A percentile compares a stretch with the other conserved stretches of the same genome.
These are phyloP conservation scores for Daldinia decipiens DNA, from an alignment of 495 filamentous ascomycete genomes.

Conservation along the genomic window DNA sequence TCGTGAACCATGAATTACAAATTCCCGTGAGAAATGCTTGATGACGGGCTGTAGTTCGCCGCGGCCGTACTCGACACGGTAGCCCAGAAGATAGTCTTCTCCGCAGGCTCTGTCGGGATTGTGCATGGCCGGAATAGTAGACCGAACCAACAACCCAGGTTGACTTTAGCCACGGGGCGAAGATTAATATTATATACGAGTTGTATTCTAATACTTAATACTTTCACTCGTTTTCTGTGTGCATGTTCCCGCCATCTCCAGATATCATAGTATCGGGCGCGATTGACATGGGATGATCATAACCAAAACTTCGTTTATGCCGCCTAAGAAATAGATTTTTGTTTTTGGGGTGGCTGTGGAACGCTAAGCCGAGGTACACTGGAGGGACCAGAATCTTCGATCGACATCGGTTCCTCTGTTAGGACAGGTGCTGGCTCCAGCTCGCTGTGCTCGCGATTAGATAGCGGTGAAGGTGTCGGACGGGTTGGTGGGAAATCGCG, in stretches of 20 bases:
- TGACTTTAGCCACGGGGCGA: constrained; percentile 22
- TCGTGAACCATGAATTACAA: constrained; percentile 18
- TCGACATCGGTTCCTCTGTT: constrained; percentile 55
- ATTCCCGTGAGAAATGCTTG: constrained; percentile 19
- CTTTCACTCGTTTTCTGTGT: constrained; percentile 22
- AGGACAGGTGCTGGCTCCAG: constrained; percentile 40
- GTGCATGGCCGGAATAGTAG: constrained; percentile 15
- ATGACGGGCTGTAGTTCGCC: constrained; percentile 3
- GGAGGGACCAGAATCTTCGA: constrained; percentile 41
- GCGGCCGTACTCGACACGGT: constrained; percentile 7
- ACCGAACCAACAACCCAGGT: constrained; percentile 6
- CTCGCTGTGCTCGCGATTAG: constrained; percentile 40
- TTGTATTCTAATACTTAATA: constrained; percentile 28
- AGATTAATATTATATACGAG: constrained; percentile 36
- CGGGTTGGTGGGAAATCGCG: constrained; percentile 42
- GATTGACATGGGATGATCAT: constrained; percentile 26
- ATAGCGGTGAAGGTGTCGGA: constrained; percentile 45
- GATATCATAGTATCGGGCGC: constrained; percentile 12
- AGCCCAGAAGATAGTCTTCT: background rate
- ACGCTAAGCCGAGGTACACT: constrained; percentile 55
- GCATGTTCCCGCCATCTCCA: constrained; percentile 12
- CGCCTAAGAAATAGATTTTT: constrained; percentile 51
- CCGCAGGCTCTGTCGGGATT: constrained; percentile 1
- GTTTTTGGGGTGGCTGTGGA: constrained; percentile 55
- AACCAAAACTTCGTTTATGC: constrained; percentile 44